phyloP scores from a whole-genome alignment of 192 early-diverging fungal genomes.

The Anaeromyces robustus region DNA sequence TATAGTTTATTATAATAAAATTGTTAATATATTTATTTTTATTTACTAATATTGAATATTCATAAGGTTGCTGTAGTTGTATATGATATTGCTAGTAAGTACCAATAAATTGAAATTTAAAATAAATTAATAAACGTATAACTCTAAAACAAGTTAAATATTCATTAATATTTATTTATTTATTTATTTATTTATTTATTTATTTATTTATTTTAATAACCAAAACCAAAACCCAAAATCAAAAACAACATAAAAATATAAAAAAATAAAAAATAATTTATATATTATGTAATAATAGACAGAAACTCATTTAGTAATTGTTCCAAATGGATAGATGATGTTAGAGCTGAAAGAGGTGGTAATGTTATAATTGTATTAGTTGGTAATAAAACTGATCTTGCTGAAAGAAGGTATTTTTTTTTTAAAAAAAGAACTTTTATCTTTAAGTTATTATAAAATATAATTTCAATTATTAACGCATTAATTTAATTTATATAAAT shows the following conservation, averaged over 20 bases:
- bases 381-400: constrained; percentile 97
- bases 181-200: not conserved
- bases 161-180: constrained; percentile 1
- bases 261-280: too few species aligned
- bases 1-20: constrained; percentile 79
- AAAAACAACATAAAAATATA: too few species aligned
- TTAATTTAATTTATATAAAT: too few species aligned
- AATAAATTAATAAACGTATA: too few species aligned
- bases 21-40: constrained; percentile 4
- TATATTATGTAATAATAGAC: too few species aligned
- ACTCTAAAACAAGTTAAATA: not conserved
- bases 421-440: too few species aligned
- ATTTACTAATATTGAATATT: too few species aligned
- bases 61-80: not conserved
- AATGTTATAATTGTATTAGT: constrained; percentile 97
- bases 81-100: not conserved
- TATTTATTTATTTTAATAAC: too few species aligned
- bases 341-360: constrained; percentile 90
- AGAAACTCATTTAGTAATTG: constrained; percentile 93
- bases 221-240: too few species aligned
- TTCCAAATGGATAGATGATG: constrained; percentile 97
- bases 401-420: constrained; percentile 80
- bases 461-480: too few species aligned
- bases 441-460: too few species aligned
- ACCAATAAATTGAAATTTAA: too few species aligned